Evolutionary conservation across 495 filamentous ascomycete genomes (phyloP), one percentile per base, ranked within the genome.

Genomic region (Hypoxylon perforatum): DNA sequence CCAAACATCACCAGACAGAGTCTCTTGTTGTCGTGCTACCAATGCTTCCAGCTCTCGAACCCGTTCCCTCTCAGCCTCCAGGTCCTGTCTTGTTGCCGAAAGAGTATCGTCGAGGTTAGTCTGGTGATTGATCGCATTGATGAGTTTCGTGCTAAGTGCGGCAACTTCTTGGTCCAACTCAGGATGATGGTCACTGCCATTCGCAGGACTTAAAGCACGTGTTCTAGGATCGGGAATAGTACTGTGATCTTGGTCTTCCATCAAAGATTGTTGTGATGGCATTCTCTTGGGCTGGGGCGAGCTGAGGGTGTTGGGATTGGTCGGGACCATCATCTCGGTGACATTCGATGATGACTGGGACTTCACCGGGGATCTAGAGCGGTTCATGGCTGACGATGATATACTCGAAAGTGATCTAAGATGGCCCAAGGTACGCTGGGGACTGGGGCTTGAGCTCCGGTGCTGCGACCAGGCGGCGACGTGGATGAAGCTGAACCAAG

Each of bases 61-160:
- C 75, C 82, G 86, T 48, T 88, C 85, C 58, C 84, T 84, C 4
- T 93, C 86, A n/a, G 84, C 72, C 50, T 96, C 93, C 51, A 99
- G 73, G 70, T 97, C 92, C 73, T 94, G 88, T 15, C 91, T 86
- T 21, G 94, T 91, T 21, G 84, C 88, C 51, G 91, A 89, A 46
- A 99, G 83, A 28, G 86, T 91, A 72, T 99, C 95, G 71, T 99
- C 95, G 23, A 99, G 82, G 25, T 83, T 91, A 4, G 95, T 97
- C 80, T 98, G 96, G 72, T 95, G 91, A 73, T 99, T 99, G 77
- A 99, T 97, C 52, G 95, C 94, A 69, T 93, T 93, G 59, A 99
- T 93, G 52, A 99, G 84, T 77, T 99, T 99, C 47, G 93, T 94
- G 76, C 92, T 97, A 19, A 99, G 82, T 3, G 92, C 86, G 23